phyloP scores from a whole-genome alignment of 768 basidiomycete genomes.

The Calocybe gangraenosa region DNA sequence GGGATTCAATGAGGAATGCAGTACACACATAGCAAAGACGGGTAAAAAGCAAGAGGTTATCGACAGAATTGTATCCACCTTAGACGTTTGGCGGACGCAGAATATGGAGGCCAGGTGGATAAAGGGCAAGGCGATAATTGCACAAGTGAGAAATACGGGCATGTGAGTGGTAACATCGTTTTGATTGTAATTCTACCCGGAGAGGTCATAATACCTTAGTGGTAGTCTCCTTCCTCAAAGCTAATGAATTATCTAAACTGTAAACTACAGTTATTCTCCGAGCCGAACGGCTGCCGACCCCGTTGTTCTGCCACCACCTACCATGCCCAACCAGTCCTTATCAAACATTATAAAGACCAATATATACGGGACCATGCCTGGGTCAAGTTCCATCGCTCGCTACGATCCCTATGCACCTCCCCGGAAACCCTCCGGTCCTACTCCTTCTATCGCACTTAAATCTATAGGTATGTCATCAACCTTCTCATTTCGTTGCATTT shows the following conservation, averaged over 20 bases:
- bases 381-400: slow-evolving; percentile 35
- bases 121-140: slow-evolving; percentile 62
- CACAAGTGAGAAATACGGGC: slow-evolving; percentile 62
- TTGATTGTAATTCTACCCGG: neutral
- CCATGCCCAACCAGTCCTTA: slow-evolving; percentile 18
- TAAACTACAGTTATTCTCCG: slow-evolving; percentile 16
- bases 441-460: slow-evolving; percentile 32
- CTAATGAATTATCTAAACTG: slow-evolving; percentile 4
- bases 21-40: slow-evolving; percentile 60
- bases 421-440: slow-evolving; percentile 35
- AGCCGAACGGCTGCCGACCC: slow-evolving; percentile 14
- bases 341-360: slow-evolving; percentile 25
- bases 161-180: slow-evolving; percentile 44
- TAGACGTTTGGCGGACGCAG: slow-evolving; percentile 57
- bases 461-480: slow-evolving; percentile 22
- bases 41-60: slow-evolving; percentile 89
- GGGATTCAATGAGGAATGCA: slow-evolving; percentile 77
- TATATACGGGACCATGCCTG: slow-evolving; percentile 24
- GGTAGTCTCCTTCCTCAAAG: neutral
- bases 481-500: neutral
- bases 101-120: slow-evolving; percentile 63
- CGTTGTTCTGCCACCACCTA: slow-evolving; percentile 15
- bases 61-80: slow-evolving; percentile 58
- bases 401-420: slow-evolving; percentile 70
- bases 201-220: neutral